A percentile compares a stretch with the other conserved stretches of the same genome.
Conservation (phyloP, 495 filamentous ascomycete species). For the Penicillium egyptiacum region DNA sequence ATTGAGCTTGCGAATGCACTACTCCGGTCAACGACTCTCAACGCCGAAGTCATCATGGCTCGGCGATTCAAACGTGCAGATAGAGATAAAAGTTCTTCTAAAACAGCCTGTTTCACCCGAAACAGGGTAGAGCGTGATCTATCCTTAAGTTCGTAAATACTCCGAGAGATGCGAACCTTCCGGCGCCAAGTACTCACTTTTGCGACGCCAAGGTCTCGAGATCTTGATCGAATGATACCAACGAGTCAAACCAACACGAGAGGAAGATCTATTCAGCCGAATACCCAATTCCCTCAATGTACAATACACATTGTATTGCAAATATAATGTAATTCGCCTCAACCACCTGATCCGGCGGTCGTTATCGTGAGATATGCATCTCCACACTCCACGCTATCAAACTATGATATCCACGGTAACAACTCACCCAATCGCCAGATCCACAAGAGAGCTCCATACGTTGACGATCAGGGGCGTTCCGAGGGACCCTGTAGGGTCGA, state of each 20-base stretch:
- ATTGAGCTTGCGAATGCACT: not conserved
- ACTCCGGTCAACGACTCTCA: not conserved
- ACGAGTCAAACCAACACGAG: constrained; percentile 2
- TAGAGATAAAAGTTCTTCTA: not conserved
- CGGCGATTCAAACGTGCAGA: not conserved
- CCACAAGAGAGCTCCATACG: not conserved
- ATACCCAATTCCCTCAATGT: not conserved
- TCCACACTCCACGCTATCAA: not conserved
- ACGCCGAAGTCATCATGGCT: not conserved
- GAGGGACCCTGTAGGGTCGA: constrained; percentile 1
- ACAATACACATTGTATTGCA: not conserved
- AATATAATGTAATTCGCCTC: not conserved
- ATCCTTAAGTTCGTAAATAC: not conserved
- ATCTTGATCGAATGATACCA: not conserved
- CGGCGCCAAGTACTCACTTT: constrained; percentile 2
- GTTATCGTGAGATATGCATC: not conserved
- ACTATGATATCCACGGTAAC: not conserved
- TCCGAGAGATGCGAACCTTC: not conserved
- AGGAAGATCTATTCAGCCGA: not conserved
- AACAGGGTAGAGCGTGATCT: too few relatives aligned
- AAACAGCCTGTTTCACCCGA: not conserved
- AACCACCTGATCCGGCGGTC: not conserved
- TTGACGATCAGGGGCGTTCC: constrained; percentile 8
- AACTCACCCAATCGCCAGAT: not conserved
- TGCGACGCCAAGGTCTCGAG: constrained; percentile 1